These are phyloP conservation scores for Solanum tacnaense DNA, from an alignment of 257 asterid genomes.

Conservation along the genomic window DNA sequence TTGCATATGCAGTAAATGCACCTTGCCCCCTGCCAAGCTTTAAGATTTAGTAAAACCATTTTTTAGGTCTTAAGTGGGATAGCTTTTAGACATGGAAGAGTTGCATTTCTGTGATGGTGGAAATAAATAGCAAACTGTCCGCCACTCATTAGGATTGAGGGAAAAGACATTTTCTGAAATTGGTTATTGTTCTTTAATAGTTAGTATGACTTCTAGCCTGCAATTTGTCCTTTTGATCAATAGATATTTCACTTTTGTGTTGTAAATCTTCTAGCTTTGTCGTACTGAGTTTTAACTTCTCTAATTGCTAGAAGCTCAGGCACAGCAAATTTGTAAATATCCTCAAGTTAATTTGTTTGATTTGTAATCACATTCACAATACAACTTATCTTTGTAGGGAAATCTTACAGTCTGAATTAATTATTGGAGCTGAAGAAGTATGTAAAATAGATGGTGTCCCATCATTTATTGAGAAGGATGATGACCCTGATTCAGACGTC, in stretches of 20 bases:
- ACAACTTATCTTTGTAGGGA: constrained; percentile 20
- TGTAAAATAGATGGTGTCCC: constrained; percentile 11
- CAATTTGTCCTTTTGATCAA: neutral
- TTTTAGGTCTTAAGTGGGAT: neutral
- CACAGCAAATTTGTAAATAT: neutral
- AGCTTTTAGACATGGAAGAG: neutral
- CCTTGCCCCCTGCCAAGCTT: neutral
- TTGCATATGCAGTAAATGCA: neutral
- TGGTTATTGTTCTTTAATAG: neutral
- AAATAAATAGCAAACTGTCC: neutral
- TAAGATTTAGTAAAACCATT: neutral
- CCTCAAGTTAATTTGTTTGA: neutral
- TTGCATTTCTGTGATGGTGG: neutral
- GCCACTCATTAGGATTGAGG: neutral
- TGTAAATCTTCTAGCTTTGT: neutral
- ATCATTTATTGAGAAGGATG: constrained; percentile 4
- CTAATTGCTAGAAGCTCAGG: neutral
- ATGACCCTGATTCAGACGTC: constrained; percentile 27
- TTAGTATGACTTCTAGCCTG: neutral
- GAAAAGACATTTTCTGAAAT: neutral
- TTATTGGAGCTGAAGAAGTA: constrained; percentile 10
- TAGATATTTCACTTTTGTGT: neutral
- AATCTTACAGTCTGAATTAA: constrained; percentile 31
- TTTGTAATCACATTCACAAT: neutral
- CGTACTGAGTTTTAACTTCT: neutral